Evolutionary conservation across 139 green algal species (phyloP), one percentile per base, ranked within the genome.

Genomic region (Auxenochlorella protothecoides): DNA sequence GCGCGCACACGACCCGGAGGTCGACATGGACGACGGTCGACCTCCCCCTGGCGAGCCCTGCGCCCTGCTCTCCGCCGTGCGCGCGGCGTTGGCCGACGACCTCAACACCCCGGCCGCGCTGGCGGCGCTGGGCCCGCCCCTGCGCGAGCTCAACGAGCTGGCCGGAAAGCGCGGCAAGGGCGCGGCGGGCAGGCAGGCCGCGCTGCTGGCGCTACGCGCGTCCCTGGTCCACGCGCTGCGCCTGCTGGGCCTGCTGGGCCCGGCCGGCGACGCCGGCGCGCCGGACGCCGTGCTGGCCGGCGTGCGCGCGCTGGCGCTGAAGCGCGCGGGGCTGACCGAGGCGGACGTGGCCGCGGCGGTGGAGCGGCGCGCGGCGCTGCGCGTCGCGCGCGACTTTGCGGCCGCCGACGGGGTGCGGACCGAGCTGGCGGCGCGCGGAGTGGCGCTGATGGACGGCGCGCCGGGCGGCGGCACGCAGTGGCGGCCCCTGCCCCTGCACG

Each of bases 51-150:
- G 27, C 27, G 27, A 44, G 27, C 1, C 27, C 27, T 44, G 27
- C 27, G 27, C 27, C 27, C 27, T 77, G 63, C 64, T 76, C 7
- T 6, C 44, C 52, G 81, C 81, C 51, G 73, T 82, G 55, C 61
- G 74, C 6, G 65, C 76, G 54, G 81, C 82, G 0, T 77, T 98
- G 68, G 68, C 82, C 8, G 93, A 98, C 74, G 94, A 98, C 78
- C 71, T 98, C 5, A 96, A 97, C 77, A 97, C 89, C 0, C 85
- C 94, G 2, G 70, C 80, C 14, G 89, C 77, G 10, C 70, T 96
- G 6, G 83, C 86, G 1, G 80, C 83, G 3, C 75, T 97, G 55
- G 93, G 87, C 8, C 81, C 76, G 27, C 87, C 89, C 2, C 81
- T 99, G 9, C 94, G 93, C 70, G 60, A 76, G 3, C 80, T 94